Evolutionary conservation across 441 rosid genomes (phyloP), one percentile per base, ranked within the genome.

Genomic region (Erysimum pusillum): DNA sequence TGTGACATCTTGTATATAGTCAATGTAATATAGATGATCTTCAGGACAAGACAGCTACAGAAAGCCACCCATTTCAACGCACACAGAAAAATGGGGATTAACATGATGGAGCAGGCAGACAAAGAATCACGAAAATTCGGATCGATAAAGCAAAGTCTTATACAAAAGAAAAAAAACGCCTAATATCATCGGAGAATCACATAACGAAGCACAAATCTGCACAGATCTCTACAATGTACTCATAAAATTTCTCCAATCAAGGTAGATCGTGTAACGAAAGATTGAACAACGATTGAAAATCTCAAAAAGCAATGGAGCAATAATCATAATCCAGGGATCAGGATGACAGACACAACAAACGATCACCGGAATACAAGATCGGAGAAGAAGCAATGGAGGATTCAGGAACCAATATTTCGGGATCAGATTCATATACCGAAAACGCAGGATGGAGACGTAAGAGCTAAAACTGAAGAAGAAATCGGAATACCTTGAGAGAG

Each of bases 151-250:
- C 45, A 49, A 59, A 48, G 38, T 38, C 35, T 54, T 41, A 67
- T 35, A 35, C 17, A 54, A 49, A 22, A 35, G 51, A 53, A 59
- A 4, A 4, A 73, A 14, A 17, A 7, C 0, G 36, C 25, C 56
- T 2, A 45, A 45, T 8, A 45, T 54, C 36, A 31, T 44, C 17
- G 61, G 8, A 59, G 10, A 39, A 48, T 58, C 67, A 57, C 61
- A 56, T 64, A 64, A 48, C 12, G 5, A 36, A 46, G 18, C 68
- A 48, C 38, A 28, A 60, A 59, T 13, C 17, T 63, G 9, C 59
- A 13, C 76, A 65, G 68, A 77, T 71, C 73, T 65, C 63, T 39
- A 39, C 72, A 71, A 49, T 70, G 66, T 54, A 64, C 9, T 46
- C 3, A n/a, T 12, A 74, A 36, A 65, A 6, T 6, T 42, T 14